These are phyloP conservation scores for Helicocarpus griseus DNA, from an alignment of 2,329 filamentous ascomycete species.

Conservation along the genomic window DNA sequence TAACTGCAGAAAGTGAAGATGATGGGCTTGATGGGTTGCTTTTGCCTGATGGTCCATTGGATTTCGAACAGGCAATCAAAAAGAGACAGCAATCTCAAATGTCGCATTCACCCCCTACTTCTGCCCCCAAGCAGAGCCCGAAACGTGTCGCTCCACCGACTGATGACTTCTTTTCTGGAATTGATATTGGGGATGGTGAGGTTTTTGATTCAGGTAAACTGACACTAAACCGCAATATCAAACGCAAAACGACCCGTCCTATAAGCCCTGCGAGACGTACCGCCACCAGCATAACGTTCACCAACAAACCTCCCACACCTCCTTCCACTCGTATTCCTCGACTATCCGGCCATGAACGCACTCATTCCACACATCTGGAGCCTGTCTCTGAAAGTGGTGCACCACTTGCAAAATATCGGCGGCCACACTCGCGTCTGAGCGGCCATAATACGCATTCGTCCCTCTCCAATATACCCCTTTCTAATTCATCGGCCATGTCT, in stretches of 20 bases:
- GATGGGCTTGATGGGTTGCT: conserved; percentile 85
- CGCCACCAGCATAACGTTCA: conserved; percentile 82
- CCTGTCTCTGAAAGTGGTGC: conserved; percentile 86
- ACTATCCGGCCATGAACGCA: conserved; percentile 60
- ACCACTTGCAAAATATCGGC: conserved; percentile 52
- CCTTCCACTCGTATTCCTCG: conserved; percentile 65
- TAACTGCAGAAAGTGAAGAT: conserved; percentile 87
- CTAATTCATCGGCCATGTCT: conserved; percentile 50
- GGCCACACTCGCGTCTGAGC: conserved; percentile 57
- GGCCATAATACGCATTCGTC: conserved; percentile 60
- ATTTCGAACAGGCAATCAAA: conserved; percentile 70
- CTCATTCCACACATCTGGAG: conserved; percentile 64
- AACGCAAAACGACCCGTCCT: conserved; percentile 63
- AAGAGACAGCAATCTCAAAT: conserved; percentile 47
- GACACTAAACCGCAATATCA: conserved; percentile 83
- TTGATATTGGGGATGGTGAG: conserved; percentile 78
- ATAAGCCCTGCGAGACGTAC: conserved; percentile 61
- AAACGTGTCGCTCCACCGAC: conserved; percentile 16
- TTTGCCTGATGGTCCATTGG: conserved; percentile 70
- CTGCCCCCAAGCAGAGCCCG: conserved; percentile 20
- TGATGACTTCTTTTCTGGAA: conserved; percentile 75
- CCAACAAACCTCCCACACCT: conserved; percentile 56
- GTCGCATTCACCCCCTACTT: conserved; percentile 24
- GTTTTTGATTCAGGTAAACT: conserved; percentile 71
- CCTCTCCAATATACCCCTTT: conserved; percentile 52